Evolutionary conservation across 108 stramenopile genomes (phyloP).

Genomic region (Nitzschia palea): DNA sequence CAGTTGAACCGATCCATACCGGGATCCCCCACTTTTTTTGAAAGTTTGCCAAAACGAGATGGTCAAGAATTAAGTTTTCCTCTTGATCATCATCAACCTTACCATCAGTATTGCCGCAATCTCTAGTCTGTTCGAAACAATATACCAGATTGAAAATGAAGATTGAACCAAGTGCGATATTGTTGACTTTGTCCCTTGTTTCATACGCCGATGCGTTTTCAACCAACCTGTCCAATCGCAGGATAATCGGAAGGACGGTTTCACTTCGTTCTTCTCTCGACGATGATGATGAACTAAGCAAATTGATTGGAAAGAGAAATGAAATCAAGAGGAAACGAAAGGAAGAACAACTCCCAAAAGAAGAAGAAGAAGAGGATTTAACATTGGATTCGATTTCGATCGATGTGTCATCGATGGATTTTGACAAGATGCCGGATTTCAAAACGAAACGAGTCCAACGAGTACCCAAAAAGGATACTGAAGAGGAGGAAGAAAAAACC

Average conservation of each 20-base stretch:
- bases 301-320: conserved; percentile 50
- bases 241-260: too few relatives aligned
- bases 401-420: conserved; percentile 21
- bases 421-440: conserved; percentile 46
- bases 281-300: conserved; percentile 52
- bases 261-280: conserved; percentile 10
- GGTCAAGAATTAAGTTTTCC: too few relatives aligned
- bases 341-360: conserved; percentile 34
- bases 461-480: conserved; percentile 26
- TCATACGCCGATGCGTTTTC: background rate
- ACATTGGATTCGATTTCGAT: background rate
- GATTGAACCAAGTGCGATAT: background rate
- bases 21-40: too few relatives aligned
- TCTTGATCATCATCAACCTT: too few relatives aligned
- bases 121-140: too few relatives aligned
- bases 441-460: conserved; percentile 36
- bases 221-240: background rate
- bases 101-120: too few relatives aligned
- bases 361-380: conserved; percentile 8
- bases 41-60: too few relatives aligned
- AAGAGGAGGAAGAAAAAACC: conserved; percentile 20
- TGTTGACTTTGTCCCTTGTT: background rate
- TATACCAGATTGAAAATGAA: too few relatives aligned
- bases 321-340: conserved; percentile 46
- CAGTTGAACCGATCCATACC: too few relatives aligned